These are phyloP conservation scores for Trametes gibbosa DNA, from an alignment of 768 basidiomycete genomes.

Conservation along the genomic window DNA sequence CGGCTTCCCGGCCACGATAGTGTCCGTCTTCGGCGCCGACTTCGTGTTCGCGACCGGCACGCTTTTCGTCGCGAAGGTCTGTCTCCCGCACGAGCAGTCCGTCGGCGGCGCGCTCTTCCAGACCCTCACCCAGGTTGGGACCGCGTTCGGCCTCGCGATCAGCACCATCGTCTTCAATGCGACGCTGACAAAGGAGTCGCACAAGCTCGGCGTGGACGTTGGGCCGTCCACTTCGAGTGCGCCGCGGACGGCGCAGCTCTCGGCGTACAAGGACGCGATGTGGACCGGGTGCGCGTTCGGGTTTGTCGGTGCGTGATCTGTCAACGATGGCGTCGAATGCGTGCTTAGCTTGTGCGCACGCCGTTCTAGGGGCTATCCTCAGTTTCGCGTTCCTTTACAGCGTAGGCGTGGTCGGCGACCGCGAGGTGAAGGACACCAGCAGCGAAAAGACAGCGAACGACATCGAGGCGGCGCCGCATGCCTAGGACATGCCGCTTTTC, in stretches of 20 bases:
- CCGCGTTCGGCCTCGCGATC: slow-evolving; percentile 66
- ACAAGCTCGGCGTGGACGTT: slow-evolving; percentile 32
- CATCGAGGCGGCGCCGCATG: neutral
- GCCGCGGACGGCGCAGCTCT: slow-evolving; percentile 39
- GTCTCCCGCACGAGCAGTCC: slow-evolving; percentile 68
- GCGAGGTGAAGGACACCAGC: neutral
- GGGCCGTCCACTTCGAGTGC: slow-evolving; percentile 30
- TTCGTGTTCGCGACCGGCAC: slow-evolving; percentile 74
- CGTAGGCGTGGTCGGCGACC: slow-evolving; percentile 42
- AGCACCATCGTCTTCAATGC: slow-evolving; percentile 69
- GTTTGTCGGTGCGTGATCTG: slow-evolving; percentile 43
- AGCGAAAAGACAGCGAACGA: neutral
- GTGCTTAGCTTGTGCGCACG: neutral
- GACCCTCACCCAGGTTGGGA: slow-evolving; percentile 74
- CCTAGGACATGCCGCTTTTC: neutral
- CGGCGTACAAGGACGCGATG: slow-evolving; percentile 59
- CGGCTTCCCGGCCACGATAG: slow-evolving; percentile 64
- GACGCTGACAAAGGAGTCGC: slow-evolving; percentile 37
- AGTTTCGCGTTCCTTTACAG: slow-evolving; percentile 37
- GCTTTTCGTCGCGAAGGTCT: slow-evolving; percentile 69
- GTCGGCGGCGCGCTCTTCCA: slow-evolving; percentile 75
- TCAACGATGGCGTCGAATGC: neutral
- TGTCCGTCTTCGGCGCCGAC: slow-evolving; percentile 73
- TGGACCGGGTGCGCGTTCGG: slow-evolving; percentile 67
- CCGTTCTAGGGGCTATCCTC: slow-evolving; percentile 27